A percentile compares a stretch with the other conserved stretches of the same genome.
Evolutionary conservation across 768 basidiomycete species (phyloP).

Genomic region (Clavulina sp.): DNA sequence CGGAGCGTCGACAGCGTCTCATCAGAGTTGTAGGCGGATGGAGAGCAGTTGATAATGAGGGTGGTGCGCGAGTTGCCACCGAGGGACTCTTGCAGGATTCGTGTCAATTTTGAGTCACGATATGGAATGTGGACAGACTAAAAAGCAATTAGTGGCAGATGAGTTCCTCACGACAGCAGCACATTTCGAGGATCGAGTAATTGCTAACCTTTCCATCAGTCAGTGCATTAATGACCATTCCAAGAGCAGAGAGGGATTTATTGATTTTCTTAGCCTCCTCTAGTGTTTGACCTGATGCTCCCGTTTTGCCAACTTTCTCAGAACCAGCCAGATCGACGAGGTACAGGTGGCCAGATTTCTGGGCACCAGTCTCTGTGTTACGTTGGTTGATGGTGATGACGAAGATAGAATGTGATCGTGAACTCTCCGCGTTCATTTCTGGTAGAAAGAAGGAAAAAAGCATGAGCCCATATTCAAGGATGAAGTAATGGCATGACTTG

Average conservation of each 20-base stretch:
- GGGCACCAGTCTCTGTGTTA: constrained; percentile 88
- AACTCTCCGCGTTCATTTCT: constrained; percentile 99
- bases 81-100: constrained; percentile 95
- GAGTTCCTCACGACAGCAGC: not conserved
- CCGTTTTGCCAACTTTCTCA: constrained; percentile 98
- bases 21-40: constrained; percentile 89
- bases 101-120: constrained; percentile 96
- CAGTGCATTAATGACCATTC: constrained; percentile 98
- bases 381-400: constrained; percentile 93
- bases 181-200: constrained; percentile 1
- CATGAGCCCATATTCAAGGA: not conserved
- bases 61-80: constrained; percentile 92
- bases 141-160: constrained; percentile 4
- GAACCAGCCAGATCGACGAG: constrained; percentile 97
- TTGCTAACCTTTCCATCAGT: constrained; percentile 80
- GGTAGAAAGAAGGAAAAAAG: constrained; percentile 1
- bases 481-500: constrained; percentile 37
- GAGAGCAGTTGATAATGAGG: constrained; percentile 98
- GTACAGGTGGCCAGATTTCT: constrained; percentile 93
- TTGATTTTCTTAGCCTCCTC: constrained; percentile 99
- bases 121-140: constrained; percentile 96
- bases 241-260: constrained; percentile 90
- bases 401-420: constrained; percentile 97
- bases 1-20: constrained; percentile 95
- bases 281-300: constrained; percentile 93